Base-by-base conservation (phyloP, 73 alveolate species). In the Strombidium stylifer region DNA sequence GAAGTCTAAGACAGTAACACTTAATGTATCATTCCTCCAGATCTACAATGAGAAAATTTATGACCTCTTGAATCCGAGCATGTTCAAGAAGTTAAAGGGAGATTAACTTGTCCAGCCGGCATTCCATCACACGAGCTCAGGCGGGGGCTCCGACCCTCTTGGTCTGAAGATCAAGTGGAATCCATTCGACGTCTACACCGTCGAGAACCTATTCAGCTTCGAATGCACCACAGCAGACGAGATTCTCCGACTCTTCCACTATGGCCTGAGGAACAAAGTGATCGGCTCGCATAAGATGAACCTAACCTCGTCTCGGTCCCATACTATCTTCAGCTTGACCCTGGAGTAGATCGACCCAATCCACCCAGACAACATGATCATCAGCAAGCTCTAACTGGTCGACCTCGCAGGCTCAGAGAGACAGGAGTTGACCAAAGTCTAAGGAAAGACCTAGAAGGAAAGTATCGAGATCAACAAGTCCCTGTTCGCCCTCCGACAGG, bases 271-370 rank as follows among this genome's bases (percentile, higher is more conserved):
- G 65, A 93, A 91, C 78, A 79, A 98, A 66, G 81, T 95, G 7
- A 96, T 96, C 55, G 97, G 98, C 16, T 87, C 96, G 0, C 96
- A 96, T 28, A 94, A 92, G 52, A 82, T 91, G 27, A 96, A 96
- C 74, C 87, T 79, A 50, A 74, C 86, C 21, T 91, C 98, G 16
- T 77, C 96, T 20, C 72, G 99, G 23, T 91, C 98, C 12, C 99
- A 96, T 80, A 81, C 97, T 31, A 94, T 96, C 14, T 86, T 96
- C 52, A 92, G 93, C 50, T 51, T 96, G 1, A 93, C 93, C 27
- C 61, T 89, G 10, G 95, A 93, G 48, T 72, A 93, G 28, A 84
- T 72, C 16, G 94, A 91, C 32, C 82, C 85, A 1, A 42, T 79
- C 14, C 76, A 90, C 41, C 73, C 79, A 20, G 98, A 95, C 60